Base-by-base conservation (phyloP, 176 grass and related monocot genomes). In the Elymus sibiricus region DNA sequence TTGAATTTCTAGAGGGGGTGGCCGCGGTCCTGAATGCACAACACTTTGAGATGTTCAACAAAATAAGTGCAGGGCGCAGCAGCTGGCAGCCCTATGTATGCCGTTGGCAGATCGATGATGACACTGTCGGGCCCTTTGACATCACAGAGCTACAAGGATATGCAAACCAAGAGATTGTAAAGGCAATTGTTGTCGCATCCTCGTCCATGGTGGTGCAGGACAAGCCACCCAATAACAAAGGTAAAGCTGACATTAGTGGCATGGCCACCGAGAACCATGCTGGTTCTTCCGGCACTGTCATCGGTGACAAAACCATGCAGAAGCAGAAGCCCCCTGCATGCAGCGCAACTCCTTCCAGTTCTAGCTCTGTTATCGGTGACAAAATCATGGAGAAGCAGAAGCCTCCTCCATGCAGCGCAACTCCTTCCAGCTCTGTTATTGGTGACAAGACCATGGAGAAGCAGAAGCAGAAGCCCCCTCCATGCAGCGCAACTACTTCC, bases 1-100 rank as follows among this genome's bases (percentile, higher is more conserved):
- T 92, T 59, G 80, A 95, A 58, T 95, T 88, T 70, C 90, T 95
- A 39, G 83, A 89, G 31, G 93, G 88, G 55, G 64, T 90, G 73
- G 83, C 86, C 53, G 65, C 74, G 5, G 88, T 95, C 71, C 79
- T 92, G 29, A 92, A 83, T 79, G 44, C 83, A 61, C 62, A 89
- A 32, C 88, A 95, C 87, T 92, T 88, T 74, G 70, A 92, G 70
- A 77, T 68, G 73, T 90, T 90, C 83, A 83, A 76, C 73, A 81
- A 44, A 49, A 56, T 64, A 47, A 78, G 19, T 49, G 70, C 15
- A 60, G 70, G 21, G 29, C 35, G 25, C 55, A 51, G 13, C 61
- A 78, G 39, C 16, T 88, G 80, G 85, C 74, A 86, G 24, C 88
- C 90, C 15, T 88, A 88, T 66, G 11, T 92, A 51, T 95, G 86